These are phyloP conservation scores for Chytriomyces confervae DNA, from an alignment of 192 early-diverging fungal genomes.

Conservation along the genomic window DNA sequence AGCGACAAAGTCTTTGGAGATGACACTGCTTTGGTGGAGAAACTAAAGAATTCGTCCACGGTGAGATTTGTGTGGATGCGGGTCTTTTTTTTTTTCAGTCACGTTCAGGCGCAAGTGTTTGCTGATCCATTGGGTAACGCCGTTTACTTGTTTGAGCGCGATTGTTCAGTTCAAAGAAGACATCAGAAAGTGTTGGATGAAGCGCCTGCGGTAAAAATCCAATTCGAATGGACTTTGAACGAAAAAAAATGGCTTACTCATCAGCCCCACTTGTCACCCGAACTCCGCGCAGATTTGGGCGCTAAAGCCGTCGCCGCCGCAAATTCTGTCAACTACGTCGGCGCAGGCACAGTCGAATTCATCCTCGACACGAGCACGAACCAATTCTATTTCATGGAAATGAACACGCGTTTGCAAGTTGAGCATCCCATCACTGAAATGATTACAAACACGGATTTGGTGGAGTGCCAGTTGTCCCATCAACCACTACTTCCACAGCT, in stretches of 20 bases:
- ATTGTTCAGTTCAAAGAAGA: conserved; percentile 93
- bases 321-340: conserved; percentile 88
- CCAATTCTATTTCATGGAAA: conserved; percentile 97
- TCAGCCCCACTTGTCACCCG: conserved; percentile 73
- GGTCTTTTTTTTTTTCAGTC: conserved; percentile 45
- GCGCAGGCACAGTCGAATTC: conserved; percentile 97
- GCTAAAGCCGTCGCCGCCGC: conserved; percentile 91
- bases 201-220: conserved; percentile 76
- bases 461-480: conserved; percentile 80
- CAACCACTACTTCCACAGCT: conserved; percentile 41
- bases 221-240: conserved; percentile 12
- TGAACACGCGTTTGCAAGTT: conserved; percentile 94
- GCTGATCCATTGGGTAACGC: conserved; percentile 86
- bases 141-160: conserved; percentile 93
- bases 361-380: conserved; percentile 88
- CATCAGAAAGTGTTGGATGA: conserved; percentile 98
- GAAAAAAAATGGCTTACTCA: no score
- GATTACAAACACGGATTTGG: conserved; percentile 91
- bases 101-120: conserved; percentile 97
- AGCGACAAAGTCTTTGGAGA: conserved; percentile 91
- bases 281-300: conserved; percentile 75
- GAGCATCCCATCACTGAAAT: conserved; percentile 99
- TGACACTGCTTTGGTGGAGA: conserved; percentile 88
- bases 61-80: no score
- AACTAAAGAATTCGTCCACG: conserved; percentile 85